These are phyloP conservation scores for Diaporthe citri DNA, from an alignment of 2,329 filamentous ascomycete genomes.

Conservation along the genomic window DNA sequence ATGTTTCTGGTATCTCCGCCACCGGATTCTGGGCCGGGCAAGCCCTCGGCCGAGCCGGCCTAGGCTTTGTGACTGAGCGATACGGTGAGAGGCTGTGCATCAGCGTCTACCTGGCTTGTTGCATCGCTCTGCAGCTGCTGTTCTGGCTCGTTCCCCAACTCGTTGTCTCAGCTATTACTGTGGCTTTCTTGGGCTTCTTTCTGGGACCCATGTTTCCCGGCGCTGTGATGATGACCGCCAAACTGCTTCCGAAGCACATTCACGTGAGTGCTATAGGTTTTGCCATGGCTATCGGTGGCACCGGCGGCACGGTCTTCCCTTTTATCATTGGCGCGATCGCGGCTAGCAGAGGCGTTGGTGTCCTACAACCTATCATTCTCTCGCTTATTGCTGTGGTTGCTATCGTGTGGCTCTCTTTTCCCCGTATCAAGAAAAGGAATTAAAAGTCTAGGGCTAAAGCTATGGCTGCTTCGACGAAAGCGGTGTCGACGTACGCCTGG, in stretches of 20 bases:
- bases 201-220: constrained; percentile 84
- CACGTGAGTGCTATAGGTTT: constrained; percentile 88
- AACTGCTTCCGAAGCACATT: constrained; percentile 77
- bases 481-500: too few relatives aligned
- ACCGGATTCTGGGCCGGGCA: constrained; percentile 90
- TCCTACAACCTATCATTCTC: constrained; percentile 68
- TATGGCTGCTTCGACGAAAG: too few relatives aligned
- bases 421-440: neutral
- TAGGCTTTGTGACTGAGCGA: constrained; percentile 82
- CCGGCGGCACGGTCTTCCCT: constrained; percentile 76
- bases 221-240: constrained; percentile 79
- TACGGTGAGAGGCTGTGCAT: constrained; percentile 79
- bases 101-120: constrained; percentile 71
- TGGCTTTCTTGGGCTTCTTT: constrained; percentile 82
- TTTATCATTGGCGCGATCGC: constrained; percentile 78
- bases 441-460: neutral
- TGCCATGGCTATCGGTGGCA: constrained; percentile 80
- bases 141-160: constrained; percentile 88
- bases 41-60: constrained; percentile 77
- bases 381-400: constrained; percentile 60
- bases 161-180: constrained; percentile 78
- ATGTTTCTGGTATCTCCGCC: constrained; percentile 79
- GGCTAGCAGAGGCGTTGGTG: constrained; percentile 65
- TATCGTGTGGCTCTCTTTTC: constrained; percentile 54
- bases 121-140: constrained; percentile 75